Conservation (phyloP, 495 filamentous ascomycete species). For the Glonium stellatum region DNA sequence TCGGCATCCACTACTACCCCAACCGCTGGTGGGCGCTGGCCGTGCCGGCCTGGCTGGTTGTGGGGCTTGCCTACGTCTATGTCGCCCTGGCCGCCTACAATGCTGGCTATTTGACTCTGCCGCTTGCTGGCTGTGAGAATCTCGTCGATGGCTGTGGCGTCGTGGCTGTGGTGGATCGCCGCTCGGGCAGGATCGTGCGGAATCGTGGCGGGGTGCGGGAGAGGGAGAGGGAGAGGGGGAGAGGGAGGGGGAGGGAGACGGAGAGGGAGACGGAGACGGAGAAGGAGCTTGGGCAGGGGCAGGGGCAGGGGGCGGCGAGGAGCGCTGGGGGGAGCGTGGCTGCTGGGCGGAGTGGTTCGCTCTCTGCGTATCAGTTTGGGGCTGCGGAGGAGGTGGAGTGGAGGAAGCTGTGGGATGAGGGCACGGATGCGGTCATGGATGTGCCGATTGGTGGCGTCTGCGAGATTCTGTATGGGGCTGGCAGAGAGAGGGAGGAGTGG, state of each 20-base stretch:
- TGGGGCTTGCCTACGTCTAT: constrained; percentile 88
- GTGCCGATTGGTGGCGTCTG: constrained; percentile 94
- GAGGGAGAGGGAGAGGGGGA: constrained; percentile 43
- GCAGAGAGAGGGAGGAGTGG: constrained; percentile 31
- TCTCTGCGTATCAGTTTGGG: constrained; percentile 20
- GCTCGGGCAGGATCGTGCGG: constrained; percentile 49
- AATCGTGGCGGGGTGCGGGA: constrained; percentile 39
- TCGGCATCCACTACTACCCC: constrained; percentile 95
- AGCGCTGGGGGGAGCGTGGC: constrained; percentile 37
- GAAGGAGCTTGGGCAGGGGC: too few species aligned
- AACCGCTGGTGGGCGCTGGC: constrained; percentile 96
- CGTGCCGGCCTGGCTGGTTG: constrained; percentile 83
- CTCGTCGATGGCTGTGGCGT: constrained; percentile 86
- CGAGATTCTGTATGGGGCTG: constrained; percentile 71
- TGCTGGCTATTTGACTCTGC: constrained; percentile 75
- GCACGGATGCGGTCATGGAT: constrained; percentile 97
- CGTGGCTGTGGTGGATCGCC: constrained; percentile 70
- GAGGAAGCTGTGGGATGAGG: constrained; percentile 76
- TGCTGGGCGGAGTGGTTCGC: constrained; percentile 9
- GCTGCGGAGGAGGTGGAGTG: constrained; percentile 51
- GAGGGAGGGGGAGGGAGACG: constrained; percentile 33
- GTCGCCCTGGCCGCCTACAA: constrained; percentile 90
- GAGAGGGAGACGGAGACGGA: constrained; percentile 45
- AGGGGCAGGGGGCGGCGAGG: constrained; percentile 20
- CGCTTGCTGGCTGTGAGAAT: constrained; percentile 73